Conservation (phyloP, 2,329 filamentous ascomycete genomes). For the Fusarium pilosicola region DNA sequence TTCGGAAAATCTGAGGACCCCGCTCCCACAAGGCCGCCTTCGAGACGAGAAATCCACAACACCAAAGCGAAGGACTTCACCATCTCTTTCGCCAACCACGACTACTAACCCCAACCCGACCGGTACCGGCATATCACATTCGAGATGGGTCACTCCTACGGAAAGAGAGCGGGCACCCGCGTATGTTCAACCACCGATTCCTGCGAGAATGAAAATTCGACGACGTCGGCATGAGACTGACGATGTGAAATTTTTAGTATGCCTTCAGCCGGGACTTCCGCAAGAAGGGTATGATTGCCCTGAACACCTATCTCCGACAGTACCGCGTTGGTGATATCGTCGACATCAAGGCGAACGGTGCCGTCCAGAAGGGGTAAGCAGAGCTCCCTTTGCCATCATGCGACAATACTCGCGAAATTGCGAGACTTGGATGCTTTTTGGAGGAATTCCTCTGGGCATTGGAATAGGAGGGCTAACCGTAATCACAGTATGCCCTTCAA, state of each 20-base stretch:
- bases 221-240: constrained; percentile 47
- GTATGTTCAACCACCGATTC: constrained; percentile 61
- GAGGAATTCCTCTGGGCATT: constrained; percentile 6
- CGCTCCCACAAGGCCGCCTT: constrained; percentile 52
- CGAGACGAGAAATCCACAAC: constrained; percentile 52
- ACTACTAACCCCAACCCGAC: constrained; percentile 54
- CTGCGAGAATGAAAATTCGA: constrained; percentile 17
- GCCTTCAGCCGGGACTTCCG: constrained; percentile 95
- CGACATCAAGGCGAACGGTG: constrained; percentile 98
- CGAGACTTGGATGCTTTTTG: constrained; percentile 25
- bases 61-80: constrained; percentile 47
- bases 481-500: constrained; percentile 91
- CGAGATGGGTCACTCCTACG: constrained; percentile 87
- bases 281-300: constrained; percentile 91
- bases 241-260: constrained; percentile 64
- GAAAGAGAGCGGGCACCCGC: constrained; percentile 87
- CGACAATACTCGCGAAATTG: constrained; percentile 22
- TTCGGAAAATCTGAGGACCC: constrained; percentile 51
- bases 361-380: constrained; percentile 93
- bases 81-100: constrained; percentile 53
- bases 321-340: constrained; percentile 99
- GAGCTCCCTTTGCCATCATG: constrained; percentile 25
- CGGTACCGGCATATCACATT: constrained; percentile 59
- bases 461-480: constrained; percentile 48
- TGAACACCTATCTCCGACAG: constrained; percentile 93